Percentiles rank a stretch among this genome's conserved stretches.
Conservation (phyloP, 495 filamentous ascomycete species). For the Bathelium albidoporum region DNA sequence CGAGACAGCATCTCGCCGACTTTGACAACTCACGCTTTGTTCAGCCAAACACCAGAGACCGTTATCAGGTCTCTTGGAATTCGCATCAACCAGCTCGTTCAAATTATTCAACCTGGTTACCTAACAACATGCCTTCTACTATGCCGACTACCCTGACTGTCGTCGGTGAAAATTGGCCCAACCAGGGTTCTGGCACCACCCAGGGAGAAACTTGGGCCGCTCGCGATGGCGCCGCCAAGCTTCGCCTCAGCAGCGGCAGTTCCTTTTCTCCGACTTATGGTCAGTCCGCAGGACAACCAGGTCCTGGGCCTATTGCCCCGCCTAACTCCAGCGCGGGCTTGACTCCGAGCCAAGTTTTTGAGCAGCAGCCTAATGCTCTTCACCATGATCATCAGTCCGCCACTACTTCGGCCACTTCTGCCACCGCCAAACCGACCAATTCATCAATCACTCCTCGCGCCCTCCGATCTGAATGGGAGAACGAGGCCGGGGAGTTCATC, state of each 20-base stretch:
- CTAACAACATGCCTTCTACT: slow-evolving; percentile 15
- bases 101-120: slow-evolving; percentile 13
- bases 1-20: slow-evolving; percentile 11
- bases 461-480: background rate
- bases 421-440: background rate
- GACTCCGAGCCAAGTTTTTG: slow-evolving; percentile 12
- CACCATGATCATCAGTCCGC: slow-evolving; percentile 13
- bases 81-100: slow-evolving; percentile 7
- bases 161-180: slow-evolving; percentile 10
- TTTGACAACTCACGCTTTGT: slow-evolving; percentile 4
- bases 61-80: background rate
- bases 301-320: background rate
- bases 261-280: slow-evolving; percentile 13
- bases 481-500: background rate
- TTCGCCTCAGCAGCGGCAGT: too few species aligned
- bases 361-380: slow-evolving; percentile 8
- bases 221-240: too few species aligned
- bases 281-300: background rate
- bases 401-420: background rate
- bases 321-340: background rate
- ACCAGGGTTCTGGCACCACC: slow-evolving; percentile 17
- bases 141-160: too few species aligned
- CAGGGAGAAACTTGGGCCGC: too few species aligned
- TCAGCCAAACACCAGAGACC: slow-evolving; percentile 8
- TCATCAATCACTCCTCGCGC: background rate